Conservation (phyloP, 441 rosid species). For the Aleurites moluccanus region DNA sequence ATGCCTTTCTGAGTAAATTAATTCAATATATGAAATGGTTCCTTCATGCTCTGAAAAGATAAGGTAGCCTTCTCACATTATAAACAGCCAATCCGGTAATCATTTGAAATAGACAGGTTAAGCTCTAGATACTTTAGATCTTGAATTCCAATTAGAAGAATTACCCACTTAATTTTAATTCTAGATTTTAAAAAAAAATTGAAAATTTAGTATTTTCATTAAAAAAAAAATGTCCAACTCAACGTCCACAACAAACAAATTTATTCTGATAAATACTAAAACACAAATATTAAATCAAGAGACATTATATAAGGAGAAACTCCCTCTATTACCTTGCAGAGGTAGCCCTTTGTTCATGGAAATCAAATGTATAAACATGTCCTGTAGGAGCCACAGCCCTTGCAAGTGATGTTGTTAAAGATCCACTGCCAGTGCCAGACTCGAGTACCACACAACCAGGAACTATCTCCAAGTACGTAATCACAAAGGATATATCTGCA, state of each 20-base stretch:
- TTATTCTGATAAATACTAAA: neutral
- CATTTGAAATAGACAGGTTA: neutral
- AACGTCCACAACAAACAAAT: constrained; percentile 3
- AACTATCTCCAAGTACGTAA: constrained; percentile 75
- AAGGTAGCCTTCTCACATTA: neutral
- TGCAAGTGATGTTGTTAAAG: constrained; percentile 79
- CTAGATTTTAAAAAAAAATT: too few relatives aligned
- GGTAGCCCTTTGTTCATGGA: constrained; percentile 86
- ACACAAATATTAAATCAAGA: neutral
- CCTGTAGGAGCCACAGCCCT: constrained; percentile 90
- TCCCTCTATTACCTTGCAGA: constrained; percentile 65
- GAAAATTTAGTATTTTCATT: neutral
- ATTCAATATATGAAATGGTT: neutral
- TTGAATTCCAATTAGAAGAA: neutral
- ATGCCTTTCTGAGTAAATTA: neutral
- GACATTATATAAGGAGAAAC: neutral
- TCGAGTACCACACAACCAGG: constrained; percentile 89
- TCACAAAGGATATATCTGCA: constrained; percentile 83
- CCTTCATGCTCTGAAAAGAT: too few relatives aligned
- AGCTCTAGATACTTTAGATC: neutral
- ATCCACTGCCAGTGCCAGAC: constrained; percentile 94
- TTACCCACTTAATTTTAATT: neutral
- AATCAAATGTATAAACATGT: constrained; percentile 88
- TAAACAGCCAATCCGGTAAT: neutral
- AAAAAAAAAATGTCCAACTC: neutral